These are phyloP conservation scores for Craterostigma plantagineum DNA, from an alignment of 257 asterid species.

Conservation along the genomic window DNA sequence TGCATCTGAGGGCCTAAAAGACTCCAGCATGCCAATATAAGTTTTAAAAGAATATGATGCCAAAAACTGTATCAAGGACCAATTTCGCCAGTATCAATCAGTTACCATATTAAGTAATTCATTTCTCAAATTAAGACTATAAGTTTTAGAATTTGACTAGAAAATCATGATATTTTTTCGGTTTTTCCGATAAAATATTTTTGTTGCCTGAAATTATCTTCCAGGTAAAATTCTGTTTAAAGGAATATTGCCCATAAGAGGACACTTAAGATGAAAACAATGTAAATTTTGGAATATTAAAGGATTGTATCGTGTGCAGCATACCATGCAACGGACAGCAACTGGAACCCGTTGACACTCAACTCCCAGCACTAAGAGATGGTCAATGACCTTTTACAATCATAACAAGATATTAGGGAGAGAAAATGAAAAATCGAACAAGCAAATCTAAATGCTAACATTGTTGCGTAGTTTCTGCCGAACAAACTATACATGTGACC, in stretches of 20 bases:
- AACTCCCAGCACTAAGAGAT: slow-evolving; percentile 83
- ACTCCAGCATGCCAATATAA: not conserved
- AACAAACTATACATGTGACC: not conserved
- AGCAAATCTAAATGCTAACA: not conserved
- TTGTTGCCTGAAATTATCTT: too few relatives aligned
- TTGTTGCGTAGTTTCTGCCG: too few relatives aligned
- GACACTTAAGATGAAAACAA: not conserved
- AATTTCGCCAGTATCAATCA: too few relatives aligned
- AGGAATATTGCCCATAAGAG: too few relatives aligned
- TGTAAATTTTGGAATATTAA: not conserved
- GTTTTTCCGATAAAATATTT: too few relatives aligned
- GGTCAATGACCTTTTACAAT: slow-evolving; percentile 54
- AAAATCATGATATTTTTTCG: too few relatives aligned
- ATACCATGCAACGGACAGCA: slow-evolving; percentile 77
- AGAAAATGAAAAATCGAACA: not conserved
- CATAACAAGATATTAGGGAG: slow-evolving; percentile 8
- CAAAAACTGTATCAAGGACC: not conserved
- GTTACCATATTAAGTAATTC: too few relatives aligned
- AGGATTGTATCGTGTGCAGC: slow-evolving; percentile 10
- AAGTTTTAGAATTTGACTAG: too few relatives aligned
- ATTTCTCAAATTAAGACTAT: too few relatives aligned
- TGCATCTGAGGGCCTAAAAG: slow-evolving; percentile 73
- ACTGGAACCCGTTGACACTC: slow-evolving; percentile 98
- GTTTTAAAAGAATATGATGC: not conserved
- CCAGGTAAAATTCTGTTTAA: too few relatives aligned